These are phyloP conservation scores for Polygonum maritimum DNA, from an alignment of 148 eudicot species.

Conservation along the genomic window DNA sequence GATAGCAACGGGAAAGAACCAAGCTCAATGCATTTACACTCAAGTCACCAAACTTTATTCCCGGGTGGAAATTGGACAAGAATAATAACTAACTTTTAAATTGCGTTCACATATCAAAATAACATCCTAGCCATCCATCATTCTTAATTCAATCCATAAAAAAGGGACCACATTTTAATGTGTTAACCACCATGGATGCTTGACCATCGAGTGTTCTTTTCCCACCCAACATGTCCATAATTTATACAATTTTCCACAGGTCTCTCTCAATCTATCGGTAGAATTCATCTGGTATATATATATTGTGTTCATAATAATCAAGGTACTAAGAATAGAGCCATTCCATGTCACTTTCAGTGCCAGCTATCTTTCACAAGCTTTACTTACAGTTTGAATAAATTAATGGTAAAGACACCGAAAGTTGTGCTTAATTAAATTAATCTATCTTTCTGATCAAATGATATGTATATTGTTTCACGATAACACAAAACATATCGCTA, in stretches of 20 bases:
- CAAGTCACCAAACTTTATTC: background rate
- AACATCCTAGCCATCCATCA: background rate
- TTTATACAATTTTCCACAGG: background rate
- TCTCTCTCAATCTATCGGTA: too few species aligned
- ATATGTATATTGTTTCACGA: too few species aligned
- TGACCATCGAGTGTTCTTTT: background rate
- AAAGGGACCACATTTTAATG: background rate
- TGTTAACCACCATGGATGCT: background rate
- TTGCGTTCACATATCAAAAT: background rate
- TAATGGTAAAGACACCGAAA: too few species aligned
- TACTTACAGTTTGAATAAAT: background rate
- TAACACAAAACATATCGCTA: background rate
- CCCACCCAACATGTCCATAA: conserved; percentile 1
- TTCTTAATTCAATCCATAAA: background rate
- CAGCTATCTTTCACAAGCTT: background rate
- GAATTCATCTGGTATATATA: too few species aligned
- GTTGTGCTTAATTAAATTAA: too few species aligned
- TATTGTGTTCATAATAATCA: background rate
- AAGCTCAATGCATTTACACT: background rate
- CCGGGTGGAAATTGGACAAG: background rate
- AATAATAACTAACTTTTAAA: background rate
- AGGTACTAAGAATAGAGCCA: background rate
- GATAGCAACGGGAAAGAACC: background rate
- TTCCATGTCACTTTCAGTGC: background rate
- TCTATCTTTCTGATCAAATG: too few species aligned